These are phyloP conservation scores for Avena eriantha DNA, from an alignment of 176 grass and related monocot species.

Conservation along the genomic window DNA sequence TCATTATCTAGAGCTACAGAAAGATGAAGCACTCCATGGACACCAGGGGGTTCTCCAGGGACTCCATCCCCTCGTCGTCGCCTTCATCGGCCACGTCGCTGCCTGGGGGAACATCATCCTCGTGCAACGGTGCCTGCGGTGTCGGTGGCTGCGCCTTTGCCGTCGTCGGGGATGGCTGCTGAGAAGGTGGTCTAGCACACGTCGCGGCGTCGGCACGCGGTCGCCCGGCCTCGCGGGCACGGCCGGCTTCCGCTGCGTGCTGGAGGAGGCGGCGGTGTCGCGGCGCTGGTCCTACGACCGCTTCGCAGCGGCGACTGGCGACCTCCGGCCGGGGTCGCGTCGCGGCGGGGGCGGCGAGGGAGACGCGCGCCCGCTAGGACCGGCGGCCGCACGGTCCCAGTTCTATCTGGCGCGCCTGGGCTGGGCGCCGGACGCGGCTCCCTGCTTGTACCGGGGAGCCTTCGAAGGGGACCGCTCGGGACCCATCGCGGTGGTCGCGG, in stretches of 20 bases:
- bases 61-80: conserved; percentile 53
- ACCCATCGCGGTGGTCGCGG: conserved; percentile 33
- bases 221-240: conserved; percentile 31
- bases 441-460: conserved; percentile 46
- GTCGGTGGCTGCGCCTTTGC: neutral
- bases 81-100: neutral
- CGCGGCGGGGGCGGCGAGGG: conserved; percentile 50
- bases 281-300: conserved; percentile 48
- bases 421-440: conserved; percentile 44
- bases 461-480: conserved; percentile 54
- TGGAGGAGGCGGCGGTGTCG: neutral
- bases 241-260: conserved; percentile 19
- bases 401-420: conserved; percentile 14
- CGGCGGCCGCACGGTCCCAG: conserved; percentile 25
- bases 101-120: neutral
- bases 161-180: neutral
- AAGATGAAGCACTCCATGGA: conserved; percentile 98
- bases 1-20: conserved; percentile 14
- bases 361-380: conserved; percentile 33
- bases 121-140: neutral
- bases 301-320: conserved; percentile 63
- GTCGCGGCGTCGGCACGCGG: conserved; percentile 41
- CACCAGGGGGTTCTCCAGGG: conserved; percentile 81
- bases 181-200: conserved; percentile 18
- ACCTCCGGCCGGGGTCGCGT: conserved; percentile 59